These are phyloP conservation scores for Pleomassaria siparia DNA, from an alignment of 2,329 filamentous ascomycete genomes.

Conservation along the genomic window DNA sequence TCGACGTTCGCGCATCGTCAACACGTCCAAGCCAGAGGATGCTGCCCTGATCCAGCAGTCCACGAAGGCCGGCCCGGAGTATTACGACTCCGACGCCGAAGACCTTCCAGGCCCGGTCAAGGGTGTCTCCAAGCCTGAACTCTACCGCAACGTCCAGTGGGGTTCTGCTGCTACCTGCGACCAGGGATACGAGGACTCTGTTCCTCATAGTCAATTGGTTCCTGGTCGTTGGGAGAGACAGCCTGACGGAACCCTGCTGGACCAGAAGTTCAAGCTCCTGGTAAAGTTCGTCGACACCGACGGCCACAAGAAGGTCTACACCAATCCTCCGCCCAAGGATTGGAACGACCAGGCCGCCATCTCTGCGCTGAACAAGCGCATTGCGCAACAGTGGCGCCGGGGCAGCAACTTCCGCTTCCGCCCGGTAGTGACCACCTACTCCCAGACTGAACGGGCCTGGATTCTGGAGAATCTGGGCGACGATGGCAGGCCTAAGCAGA, in stretches of 20 bases:
- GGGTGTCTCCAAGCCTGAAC: slow-evolving; percentile 18
- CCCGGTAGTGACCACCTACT: slow-evolving; percentile 22
- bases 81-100: slow-evolving; percentile 30
- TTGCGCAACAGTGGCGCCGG: slow-evolving; percentile 34
- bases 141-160: slow-evolving; percentile 32
- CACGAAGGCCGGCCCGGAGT: slow-evolving; percentile 21
- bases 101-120: slow-evolving; percentile 19
- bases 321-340: slow-evolving; percentile 29
- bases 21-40: slow-evolving; percentile 18
- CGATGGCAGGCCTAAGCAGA: slow-evolving; percentile 20
- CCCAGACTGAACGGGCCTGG: slow-evolving; percentile 26
- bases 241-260: slow-evolving; percentile 19
- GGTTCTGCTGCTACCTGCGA: slow-evolving; percentile 16
- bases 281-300: slow-evolving; percentile 25
- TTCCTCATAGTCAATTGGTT: slow-evolving; percentile 28
- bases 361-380: slow-evolving; percentile 32
- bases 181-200: slow-evolving; percentile 17
- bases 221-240: slow-evolving; percentile 30
- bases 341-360: slow-evolving; percentile 30
- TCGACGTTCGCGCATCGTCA: slow-evolving; percentile 24
- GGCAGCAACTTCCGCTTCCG: slow-evolving; percentile 29
- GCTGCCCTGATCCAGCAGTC: slow-evolving; percentile 20
- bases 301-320: slow-evolving; percentile 24
- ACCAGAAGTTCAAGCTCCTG: slow-evolving; percentile 32
- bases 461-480: slow-evolving; percentile 20